A percentile compares a stretch with the other conserved stretches of the same genome.
Evolutionary conservation across 345 rosid genomes (phyloP).

Genomic region (Euphorbia lathyris): DNA sequence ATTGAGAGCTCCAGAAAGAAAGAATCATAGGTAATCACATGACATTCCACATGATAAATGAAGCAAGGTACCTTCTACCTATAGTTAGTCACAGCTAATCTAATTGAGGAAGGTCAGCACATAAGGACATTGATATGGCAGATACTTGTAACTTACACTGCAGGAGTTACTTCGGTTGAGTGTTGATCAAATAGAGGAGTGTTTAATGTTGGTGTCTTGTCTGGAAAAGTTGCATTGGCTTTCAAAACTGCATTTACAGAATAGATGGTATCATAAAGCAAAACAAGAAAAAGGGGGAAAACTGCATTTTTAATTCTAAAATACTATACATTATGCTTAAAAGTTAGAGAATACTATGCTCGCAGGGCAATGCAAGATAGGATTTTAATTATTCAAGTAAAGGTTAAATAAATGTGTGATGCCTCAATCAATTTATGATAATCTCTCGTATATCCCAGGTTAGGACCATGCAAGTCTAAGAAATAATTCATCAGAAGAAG

Average conservation of each 20-base stretch:
- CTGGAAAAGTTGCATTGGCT: slow-evolving; percentile 62
- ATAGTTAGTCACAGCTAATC: background rate
- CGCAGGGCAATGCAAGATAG: background rate
- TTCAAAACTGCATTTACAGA: slow-evolving; percentile 64
- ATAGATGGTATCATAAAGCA: background rate
- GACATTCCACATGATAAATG: background rate
- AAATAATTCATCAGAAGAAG: background rate
- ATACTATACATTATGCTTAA: background rate
- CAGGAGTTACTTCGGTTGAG: slow-evolving; percentile 62
- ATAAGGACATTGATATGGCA: background rate
- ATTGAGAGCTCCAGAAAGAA: background rate
- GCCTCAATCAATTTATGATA: background rate
- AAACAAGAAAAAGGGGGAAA: background rate
- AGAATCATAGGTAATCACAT: background rate
- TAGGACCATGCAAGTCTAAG: background rate
- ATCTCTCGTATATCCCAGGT: background rate
- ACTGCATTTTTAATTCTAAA: background rate
- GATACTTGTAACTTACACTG: slow-evolving; percentile 45
- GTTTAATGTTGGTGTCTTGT: slow-evolving; percentile 62
- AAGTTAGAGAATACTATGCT: background rate
- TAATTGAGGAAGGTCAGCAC: background rate
- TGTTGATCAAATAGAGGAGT: slow-evolving; percentile 66
- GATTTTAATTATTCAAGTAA: background rate
- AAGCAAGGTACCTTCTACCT: background rate
- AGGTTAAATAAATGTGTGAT: background rate